These are phyloP conservation scores for Kodamaea sagamina DNA, from an alignment of 805 yeast species.

Conservation along the genomic window DNA sequence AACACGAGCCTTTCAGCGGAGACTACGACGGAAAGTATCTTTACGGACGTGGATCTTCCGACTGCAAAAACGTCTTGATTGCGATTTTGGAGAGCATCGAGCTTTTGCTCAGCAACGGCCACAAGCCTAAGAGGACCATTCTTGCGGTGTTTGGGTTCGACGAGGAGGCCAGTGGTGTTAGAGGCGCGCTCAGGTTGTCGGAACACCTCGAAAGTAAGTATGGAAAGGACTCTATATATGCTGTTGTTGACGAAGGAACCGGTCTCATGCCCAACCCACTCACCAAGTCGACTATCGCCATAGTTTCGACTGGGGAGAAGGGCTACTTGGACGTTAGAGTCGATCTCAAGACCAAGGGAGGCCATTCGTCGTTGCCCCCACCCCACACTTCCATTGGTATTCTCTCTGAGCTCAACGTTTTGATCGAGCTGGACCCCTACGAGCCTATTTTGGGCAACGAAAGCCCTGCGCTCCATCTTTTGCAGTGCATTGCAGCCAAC, in stretches of 20 bases:
- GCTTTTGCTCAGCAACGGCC: conserved; percentile 50
- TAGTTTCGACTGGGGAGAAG: conserved; percentile 48
- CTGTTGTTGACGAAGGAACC: conserved; percentile 71
- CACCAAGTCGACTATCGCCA: conserved; percentile 59
- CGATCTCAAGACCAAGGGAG: conserved; percentile 64
- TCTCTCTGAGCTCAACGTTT: conserved; percentile 55
- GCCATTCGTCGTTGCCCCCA: conserved; percentile 82
- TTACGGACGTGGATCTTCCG: conserved; percentile 79
- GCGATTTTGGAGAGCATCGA: conserved; percentile 65
- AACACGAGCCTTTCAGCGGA: conserved; percentile 59
- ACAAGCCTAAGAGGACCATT: conserved; percentile 61
- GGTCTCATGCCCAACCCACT: conserved; percentile 32
- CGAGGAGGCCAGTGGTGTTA: conserved; percentile 68
- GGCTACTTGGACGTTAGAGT: conserved; percentile 50
- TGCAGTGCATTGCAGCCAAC: conserved; percentile 67
- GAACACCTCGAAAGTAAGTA: conserved; percentile 50
- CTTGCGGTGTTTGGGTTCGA: conserved; percentile 74
- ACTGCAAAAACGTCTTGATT: conserved; percentile 70
- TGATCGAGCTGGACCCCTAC: conserved; percentile 60
- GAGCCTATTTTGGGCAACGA: conserved; percentile 44
- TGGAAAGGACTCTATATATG: conserved; percentile 61
- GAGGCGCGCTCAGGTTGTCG: conserved; percentile 61
- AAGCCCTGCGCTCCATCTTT: conserved; percentile 60
- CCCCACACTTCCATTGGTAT: conserved; percentile 81
- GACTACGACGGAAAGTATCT: conserved; percentile 63